Conservation (phyloP, 306 rosid species). For the Citrullus amarus region DNA sequence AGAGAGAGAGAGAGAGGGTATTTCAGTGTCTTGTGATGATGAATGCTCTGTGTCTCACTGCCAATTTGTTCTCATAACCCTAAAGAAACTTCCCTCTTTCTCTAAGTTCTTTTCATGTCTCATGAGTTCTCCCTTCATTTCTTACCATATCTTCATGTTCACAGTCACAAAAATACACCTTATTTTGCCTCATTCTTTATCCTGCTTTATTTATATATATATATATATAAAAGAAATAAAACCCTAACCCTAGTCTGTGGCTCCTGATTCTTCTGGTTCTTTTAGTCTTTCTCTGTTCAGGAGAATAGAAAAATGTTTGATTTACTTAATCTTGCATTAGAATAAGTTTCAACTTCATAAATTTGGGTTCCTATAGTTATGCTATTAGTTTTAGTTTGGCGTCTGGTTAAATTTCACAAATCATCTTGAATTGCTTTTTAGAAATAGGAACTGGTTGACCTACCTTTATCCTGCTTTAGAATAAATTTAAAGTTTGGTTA, state of each 20-base stretch:
- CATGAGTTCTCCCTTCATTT: not conserved
- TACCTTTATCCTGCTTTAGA: too few relatives aligned
- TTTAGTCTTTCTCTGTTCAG: not conserved
- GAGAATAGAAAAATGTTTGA: not conserved
- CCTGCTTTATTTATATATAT: too few relatives aligned
- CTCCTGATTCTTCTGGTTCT: not conserved
- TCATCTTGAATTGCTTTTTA: too few relatives aligned
- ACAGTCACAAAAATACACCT: not conserved
- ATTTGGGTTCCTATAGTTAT: not conserved
- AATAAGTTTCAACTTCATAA: not conserved
- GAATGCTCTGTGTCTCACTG: conserved; percentile 11
- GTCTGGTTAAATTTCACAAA: not conserved
- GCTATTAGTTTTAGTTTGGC: too few relatives aligned
- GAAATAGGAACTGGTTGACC: too few relatives aligned
- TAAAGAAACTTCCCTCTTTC: not conserved
- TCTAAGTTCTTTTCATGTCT: not conserved
- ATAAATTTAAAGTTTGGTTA: too few relatives aligned
- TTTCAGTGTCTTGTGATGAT: not conserved
- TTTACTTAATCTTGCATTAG: not conserved
- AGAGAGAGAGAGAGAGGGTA: not conserved
- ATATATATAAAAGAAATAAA: not conserved
- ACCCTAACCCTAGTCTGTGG: not conserved
- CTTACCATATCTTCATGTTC: not conserved
- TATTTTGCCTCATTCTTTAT: not conserved
- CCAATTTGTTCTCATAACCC: not conserved